Evolutionary conservation across 2,329 filamentous ascomycete species (phyloP), one percentile per base, ranked within the genome.

Genomic region (Chaetothyriales sp.): DNA sequence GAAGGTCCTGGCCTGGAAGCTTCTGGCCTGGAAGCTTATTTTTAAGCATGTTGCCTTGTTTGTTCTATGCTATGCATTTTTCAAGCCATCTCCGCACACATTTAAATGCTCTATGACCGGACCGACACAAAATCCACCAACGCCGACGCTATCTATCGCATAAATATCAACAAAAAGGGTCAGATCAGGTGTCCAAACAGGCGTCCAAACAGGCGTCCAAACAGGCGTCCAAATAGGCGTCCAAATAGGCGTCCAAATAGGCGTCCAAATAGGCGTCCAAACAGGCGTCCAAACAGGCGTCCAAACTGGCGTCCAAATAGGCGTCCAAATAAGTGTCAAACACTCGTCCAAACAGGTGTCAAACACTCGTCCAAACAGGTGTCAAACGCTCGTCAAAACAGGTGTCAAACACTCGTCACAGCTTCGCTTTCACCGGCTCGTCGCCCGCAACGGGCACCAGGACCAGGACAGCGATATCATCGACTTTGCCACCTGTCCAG

Each of bases 401-500:
- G 29, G 10, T 33, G 10, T 13, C 7, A 33, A 13, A 33, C 20
- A 29, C 10, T 18, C 48, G 10, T 58, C 51, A 61, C 33, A 61
- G 46, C 51, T 61, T 61, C 6, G 59, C 48, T 48, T 58, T 58
- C 18, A 60, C 44, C 20, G 19, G 46, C 9, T n/a, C 18, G 5
- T 48, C 59, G 51, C 70, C 79, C 59, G 89, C 83, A 7, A 86
- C 81, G 1, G 86, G 87, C 28, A 95, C 73, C 29, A 83, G 80
- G 13, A 89, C 82, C 48, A 98, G 74, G 4, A 88, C 88, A 62
- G 88, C 90, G 54, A 98, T 95, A 67, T 98, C 92, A 65, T 98
- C 92, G 18, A 94, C 80, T 69, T 98, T 98, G 49, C 92, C 92
- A 53, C 92, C 92, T 53, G 81, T 81, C 80, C 87, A 98, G 53